Percentiles rank a stretch among this genome's conserved stretches.
Evolutionary conservation across 176 grass and related monocot genomes (phyloP).

Genomic region (Metroxylon sagu): DNA sequence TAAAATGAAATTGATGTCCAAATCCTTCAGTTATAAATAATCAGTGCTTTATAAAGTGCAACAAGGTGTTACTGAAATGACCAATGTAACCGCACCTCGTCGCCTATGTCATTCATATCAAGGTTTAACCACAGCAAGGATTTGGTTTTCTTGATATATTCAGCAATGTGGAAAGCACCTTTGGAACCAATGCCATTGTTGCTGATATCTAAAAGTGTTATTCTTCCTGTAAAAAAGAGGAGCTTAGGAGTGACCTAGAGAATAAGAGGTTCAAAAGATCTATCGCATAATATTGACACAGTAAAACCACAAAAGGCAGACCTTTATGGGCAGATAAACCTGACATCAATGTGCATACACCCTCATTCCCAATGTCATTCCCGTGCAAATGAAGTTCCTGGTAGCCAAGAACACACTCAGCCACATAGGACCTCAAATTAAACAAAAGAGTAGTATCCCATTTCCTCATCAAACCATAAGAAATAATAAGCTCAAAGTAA

Average conservation of each 20-base stretch:
- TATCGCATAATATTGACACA: no score
- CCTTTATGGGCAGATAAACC: conserved; percentile 71
- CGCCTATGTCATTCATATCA: conserved; percentile 89
- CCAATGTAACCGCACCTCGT: conserved; percentile 57
- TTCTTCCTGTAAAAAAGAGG: conserved; percentile 44
- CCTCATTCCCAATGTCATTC: conserved; percentile 89
- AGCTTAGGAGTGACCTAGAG: neutral
- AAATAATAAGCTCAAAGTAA: no score
- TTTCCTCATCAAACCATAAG: no score
- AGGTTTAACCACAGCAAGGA: conserved; percentile 89
- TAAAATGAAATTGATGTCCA: no score
- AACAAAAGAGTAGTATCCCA: no score
- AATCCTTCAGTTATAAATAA: no score
- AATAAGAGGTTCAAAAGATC: no score
- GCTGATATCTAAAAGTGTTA: conserved; percentile 81
- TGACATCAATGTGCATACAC: conserved; percentile 44
- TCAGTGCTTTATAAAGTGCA: no score
- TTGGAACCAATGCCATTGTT: conserved; percentile 79
- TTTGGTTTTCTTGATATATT: conserved; percentile 66
- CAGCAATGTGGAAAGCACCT: conserved; percentile 67
- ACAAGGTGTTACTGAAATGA: neutral
- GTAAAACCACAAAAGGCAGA: neutral
- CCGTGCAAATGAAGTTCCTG: conserved; percentile 98
- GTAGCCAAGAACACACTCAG: neutral
- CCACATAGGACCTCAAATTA: no score